These are phyloP conservation scores for Calonectria crousiana DNA, from an alignment of 2,329 filamentous ascomycete species.

Conservation along the genomic window DNA sequence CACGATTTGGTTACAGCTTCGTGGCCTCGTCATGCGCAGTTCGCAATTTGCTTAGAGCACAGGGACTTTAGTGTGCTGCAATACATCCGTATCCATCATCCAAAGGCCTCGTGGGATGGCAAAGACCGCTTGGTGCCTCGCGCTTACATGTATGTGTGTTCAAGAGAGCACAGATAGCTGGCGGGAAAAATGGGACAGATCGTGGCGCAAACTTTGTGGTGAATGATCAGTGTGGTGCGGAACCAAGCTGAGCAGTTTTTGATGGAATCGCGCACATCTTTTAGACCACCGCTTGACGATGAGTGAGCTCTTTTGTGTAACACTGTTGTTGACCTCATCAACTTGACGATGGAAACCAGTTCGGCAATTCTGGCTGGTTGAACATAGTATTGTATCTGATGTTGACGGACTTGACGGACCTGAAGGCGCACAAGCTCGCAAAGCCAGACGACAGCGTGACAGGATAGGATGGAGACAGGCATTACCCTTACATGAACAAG, in stretches of 20 bases:
- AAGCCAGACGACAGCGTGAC: slow-evolving; percentile 6
- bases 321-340: background rate
- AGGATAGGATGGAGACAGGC: slow-evolving; percentile 14
- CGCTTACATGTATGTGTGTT: background rate
- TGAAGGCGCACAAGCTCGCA: background rate
- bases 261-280: background rate
- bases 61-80: background rate
- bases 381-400: background rate
- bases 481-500: slow-evolving; percentile 16
- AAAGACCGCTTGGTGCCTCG: background rate
- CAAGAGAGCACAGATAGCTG: background rate
- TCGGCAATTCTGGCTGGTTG: background rate
- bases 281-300: background rate
- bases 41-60: slow-evolving; percentile 38
- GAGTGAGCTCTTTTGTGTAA: background rate
- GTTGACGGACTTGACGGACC: background rate
- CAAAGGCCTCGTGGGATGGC: background rate
- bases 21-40: slow-evolving; percentile 35
- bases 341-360: background rate
- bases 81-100: background rate
- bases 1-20: slow-evolving; percentile 16
- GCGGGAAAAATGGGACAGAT: background rate
- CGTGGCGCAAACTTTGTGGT: background rate
- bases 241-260: background rate
- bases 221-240: background rate